Percentiles rank a stretch among this genome's conserved stretches.
phyloP scores from a whole-genome alignment of 2,329 filamentous ascomycete species.

The Fusarium sp. region DNA sequence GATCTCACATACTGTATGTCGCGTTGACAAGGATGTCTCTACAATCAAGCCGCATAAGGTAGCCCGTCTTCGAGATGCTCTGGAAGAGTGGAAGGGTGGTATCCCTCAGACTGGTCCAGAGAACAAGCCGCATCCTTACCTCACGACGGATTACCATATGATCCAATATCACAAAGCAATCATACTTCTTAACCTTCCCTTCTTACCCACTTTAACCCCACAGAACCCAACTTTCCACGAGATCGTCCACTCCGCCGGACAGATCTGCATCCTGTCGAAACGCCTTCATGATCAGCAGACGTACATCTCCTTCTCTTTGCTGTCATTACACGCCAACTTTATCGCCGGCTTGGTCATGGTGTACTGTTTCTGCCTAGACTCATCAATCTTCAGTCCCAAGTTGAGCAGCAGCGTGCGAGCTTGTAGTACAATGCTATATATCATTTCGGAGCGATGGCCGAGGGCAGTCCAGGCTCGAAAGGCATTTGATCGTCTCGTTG shows the following conservation, averaged over 20 bases:
- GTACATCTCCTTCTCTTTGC: background rate
- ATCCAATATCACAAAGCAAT: slow-evolving; percentile 7
- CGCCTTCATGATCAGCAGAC: background rate
- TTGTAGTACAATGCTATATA: background rate
- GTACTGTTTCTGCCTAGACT: background rate
- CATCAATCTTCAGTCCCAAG: background rate
- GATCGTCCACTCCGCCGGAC: slow-evolving; percentile 2
- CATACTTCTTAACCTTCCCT: background rate
- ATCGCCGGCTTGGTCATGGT: background rate
- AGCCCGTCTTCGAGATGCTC: background rate
- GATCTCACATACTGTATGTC: background rate
- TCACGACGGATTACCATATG: background rate
- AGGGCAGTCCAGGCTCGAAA: slow-evolving; percentile 1
- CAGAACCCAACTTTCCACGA: background rate
- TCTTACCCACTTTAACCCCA: background rate
- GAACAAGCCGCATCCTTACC: background rate
- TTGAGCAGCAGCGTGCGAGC: slow-evolving; percentile 6
- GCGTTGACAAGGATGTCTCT: background rate
- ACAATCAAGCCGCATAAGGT: background rate
- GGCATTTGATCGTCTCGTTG: background rate
- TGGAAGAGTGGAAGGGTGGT: background rate
- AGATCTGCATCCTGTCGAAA: background rate
- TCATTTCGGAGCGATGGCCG: background rate
- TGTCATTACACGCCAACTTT: slow-evolving; percentile 3
- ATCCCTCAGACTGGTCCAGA: background rate